A percentile compares a stretch with the other conserved stretches of the same genome.
phyloP scores from a whole-genome alignment of 345 rosid genomes.

The Triadica sebifera region DNA sequence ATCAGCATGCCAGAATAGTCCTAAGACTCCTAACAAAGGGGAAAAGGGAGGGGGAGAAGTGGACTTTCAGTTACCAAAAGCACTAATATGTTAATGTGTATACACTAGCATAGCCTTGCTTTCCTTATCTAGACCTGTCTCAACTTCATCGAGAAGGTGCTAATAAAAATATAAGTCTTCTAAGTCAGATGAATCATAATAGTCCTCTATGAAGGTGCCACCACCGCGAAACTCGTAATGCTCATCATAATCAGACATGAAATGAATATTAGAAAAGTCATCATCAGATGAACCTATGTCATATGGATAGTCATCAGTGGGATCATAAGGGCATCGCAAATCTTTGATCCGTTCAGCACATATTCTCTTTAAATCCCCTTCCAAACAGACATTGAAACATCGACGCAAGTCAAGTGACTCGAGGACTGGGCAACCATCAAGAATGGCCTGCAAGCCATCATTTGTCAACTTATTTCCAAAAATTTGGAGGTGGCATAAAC shows the following conservation, averaged over 20 bases:
- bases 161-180: not conserved
- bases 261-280: slow-evolving; percentile 39
- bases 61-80: too few species aligned
- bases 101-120: not conserved
- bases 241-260: slow-evolving; percentile 39
- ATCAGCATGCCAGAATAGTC: too few species aligned
- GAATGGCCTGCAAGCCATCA: too few species aligned
- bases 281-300: slow-evolving; percentile 22
- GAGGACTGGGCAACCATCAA: too few species aligned
- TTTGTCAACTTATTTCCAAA: too few species aligned
- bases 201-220: not conserved
- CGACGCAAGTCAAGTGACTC: too few species aligned
- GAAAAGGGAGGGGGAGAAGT: too few species aligned
- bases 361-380: slow-evolving; percentile 15
- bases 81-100: too few species aligned
- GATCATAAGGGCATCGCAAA: slow-evolving; percentile 47
- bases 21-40: too few species aligned
- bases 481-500: too few species aligned
- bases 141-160: not conserved
- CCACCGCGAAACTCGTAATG: slow-evolving; percentile 29
- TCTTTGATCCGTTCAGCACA: slow-evolving; percentile 47
- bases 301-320: slow-evolving; percentile 44
- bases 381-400: too few species aligned
- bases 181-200: slow-evolving; percentile 26
- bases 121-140: not conserved